Evolutionary conservation across 495 filamentous ascomycete species (phyloP), one percentile per base, ranked within the genome.

Genomic region (Tuber borchii): DNA sequence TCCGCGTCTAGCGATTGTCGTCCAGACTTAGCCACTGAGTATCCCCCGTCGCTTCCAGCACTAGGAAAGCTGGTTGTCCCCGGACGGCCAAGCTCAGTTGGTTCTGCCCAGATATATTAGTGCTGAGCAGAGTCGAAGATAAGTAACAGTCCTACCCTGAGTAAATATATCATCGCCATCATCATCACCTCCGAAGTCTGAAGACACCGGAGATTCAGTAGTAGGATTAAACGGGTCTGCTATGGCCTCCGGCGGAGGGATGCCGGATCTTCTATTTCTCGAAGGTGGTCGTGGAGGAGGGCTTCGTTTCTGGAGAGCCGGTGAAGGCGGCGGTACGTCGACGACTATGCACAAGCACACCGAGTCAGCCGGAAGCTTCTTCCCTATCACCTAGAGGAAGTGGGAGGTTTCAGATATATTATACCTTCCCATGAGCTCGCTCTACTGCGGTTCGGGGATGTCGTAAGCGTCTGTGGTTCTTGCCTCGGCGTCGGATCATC

Each of bases 1-100:
- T 83, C 81, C 1, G 76, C 81, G 43, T 83, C 81, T 37, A 83
- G 72, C 5, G 78, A 80, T 69, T 83, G 81, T 34, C 81, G 74
- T 20, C 56, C 69, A 20, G 70, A 74, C 6, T 61, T 73, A 26
- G 69, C 73, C 26, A 34, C 56, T 12, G 45, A 65, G 56, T 31
- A 65, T 34, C 26, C 56, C 34, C 56, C 56, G 34, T 65, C 26
- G 56, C 31, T 65, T 65, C 56, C 56, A 65, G 56, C 31, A 34
- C 56, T 65, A 34, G 56, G 56, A 65, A 65, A 65, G 56, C 56
- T 65, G 56, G 56, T 65, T 65, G 26, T 65, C 8, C 26, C 31
- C 26, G 56, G 56, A 34, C 56, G 26, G 56, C 56, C 31, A 34
- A 34, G 56, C 26, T 65, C 56, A 16, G 56, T 65, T 65, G 56